These are phyloP conservation scores for Skeletonema potamos DNA, from an alignment of 108 stramenopile genomes.

Conservation along the genomic window DNA sequence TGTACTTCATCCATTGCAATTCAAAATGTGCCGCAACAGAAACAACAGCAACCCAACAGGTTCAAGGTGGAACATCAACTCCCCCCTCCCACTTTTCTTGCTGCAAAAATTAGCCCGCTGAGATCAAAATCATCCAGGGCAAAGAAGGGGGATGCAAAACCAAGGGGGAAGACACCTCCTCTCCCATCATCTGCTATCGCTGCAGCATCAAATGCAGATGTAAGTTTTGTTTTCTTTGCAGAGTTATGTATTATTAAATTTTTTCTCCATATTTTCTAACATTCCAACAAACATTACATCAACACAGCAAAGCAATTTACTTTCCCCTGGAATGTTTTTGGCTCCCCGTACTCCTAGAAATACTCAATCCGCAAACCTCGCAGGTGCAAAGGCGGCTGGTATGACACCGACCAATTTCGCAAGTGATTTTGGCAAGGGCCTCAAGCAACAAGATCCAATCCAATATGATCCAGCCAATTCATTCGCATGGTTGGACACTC, in stretches of 20 bases:
- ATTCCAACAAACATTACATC: neutral
- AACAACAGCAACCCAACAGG: neutral
- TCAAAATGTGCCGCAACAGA: neutral
- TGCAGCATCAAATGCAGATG: neutral
- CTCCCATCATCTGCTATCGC: neutral
- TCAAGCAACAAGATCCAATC: neutral
- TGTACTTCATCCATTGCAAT: neutral
- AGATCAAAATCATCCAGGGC: slow-evolving; percentile 21
- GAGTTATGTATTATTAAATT: neutral
- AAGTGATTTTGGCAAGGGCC: slow-evolving; percentile 72
- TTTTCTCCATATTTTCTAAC: neutral
- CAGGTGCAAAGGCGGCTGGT: neutral
- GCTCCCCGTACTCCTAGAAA: slow-evolving; percentile 21
- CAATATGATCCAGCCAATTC: slow-evolving; percentile 28
- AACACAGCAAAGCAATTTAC: neutral
- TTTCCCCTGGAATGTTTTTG: slow-evolving; percentile 42
- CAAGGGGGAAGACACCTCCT: slow-evolving; percentile 5
- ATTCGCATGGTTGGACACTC: slow-evolving; percentile 81
- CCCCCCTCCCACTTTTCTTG: slow-evolving; percentile 36
- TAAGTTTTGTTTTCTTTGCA: neutral
- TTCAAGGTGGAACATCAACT: slow-evolving; percentile 8
- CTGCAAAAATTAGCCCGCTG: slow-evolving; percentile 44
- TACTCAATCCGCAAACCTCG: neutral
- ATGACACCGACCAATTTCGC: slow-evolving; percentile 85
- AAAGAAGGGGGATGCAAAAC: slow-evolving; percentile 9